A percentile compares a stretch with the other conserved stretches of the same genome.
Evolutionary conservation across 768 basidiomycete genomes (phyloP).

Genomic region (Calvatia gigantea): DNA sequence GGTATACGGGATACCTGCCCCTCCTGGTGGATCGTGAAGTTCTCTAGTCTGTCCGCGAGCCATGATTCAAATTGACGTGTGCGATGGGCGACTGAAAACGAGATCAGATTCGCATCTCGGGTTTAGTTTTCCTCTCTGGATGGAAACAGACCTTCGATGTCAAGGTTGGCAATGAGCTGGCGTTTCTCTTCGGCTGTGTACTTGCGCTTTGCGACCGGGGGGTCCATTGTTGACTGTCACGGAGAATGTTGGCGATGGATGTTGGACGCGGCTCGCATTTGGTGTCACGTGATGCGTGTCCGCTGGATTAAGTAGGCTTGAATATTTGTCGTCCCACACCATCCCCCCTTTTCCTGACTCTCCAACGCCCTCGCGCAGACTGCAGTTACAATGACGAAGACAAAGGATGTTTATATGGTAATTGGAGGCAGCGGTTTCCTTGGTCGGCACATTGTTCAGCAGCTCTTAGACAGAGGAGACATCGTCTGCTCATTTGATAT

Average conservation of each 20-base stretch:
- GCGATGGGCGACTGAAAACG: slow-evolving; percentile 61
- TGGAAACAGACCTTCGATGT: slow-evolving; percentile 63
- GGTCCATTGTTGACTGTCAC: slow-evolving; percentile 24
- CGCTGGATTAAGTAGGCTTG: slow-evolving; percentile 20
- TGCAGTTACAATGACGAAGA: slow-evolving; percentile 25
- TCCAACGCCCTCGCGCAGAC: neutral
- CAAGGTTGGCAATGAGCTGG: slow-evolving; percentile 72
- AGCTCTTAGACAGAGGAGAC: slow-evolving; percentile 75
- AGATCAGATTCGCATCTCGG: slow-evolving; percentile 7
- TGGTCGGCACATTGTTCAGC: slow-evolving; percentile 87
- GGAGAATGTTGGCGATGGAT: slow-evolving; percentile 1
- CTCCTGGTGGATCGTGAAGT: slow-evolving; percentile 73
- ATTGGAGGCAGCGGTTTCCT: slow-evolving; percentile 94
- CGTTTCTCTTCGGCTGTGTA: slow-evolving; percentile 68
- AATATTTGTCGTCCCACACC: slow-evolving; percentile 14
- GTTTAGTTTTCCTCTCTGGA: too few species aligned
- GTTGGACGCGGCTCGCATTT: slow-evolving; percentile 17
- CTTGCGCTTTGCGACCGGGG: slow-evolving; percentile 25
- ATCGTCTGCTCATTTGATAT: slow-evolving; percentile 87
- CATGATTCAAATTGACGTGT: slow-evolving; percentile 71
- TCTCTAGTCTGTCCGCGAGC: slow-evolving; percentile 70
- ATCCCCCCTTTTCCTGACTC: neutral
- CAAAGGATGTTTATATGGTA: slow-evolving; percentile 77
- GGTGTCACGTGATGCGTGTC: slow-evolving; percentile 33
- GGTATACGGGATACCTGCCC: slow-evolving; percentile 72